Evolutionary conservation across 2,329 filamentous ascomycete species (phyloP), one percentile per base, ranked within the genome.

Genomic region (Epicoccum nigrum): DNA sequence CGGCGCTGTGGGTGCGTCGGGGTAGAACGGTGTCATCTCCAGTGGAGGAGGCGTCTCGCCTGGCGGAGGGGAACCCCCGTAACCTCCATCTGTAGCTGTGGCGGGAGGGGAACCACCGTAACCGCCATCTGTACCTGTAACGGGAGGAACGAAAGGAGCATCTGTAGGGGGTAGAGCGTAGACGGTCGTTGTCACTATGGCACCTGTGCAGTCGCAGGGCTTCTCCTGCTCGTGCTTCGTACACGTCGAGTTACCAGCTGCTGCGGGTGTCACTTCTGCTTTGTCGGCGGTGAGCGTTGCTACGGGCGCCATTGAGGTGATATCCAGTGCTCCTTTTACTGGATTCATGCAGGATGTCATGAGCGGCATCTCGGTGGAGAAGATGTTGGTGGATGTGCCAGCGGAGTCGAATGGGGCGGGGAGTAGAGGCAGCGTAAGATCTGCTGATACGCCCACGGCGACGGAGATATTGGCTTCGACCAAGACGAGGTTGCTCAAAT

Each of bases 381-480:
- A 70, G 19, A 70, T 50, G 11, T 60, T 60, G 4, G 50, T 55
- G 2, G 51, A 35, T 7, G 49, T 56, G 2, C 38, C 44, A 20
- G 64, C 52, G 3, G 52, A 46, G 15, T 57, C 49, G 21, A 64
- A 48, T 0, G 54, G 54, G 5, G 51, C 43, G 12, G 64, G 64
- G 2, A 69, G 54, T 4, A 58, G 8, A 2, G 64, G 66, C 19
- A 69, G 40, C 0, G 46, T 45, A 38, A 70, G 52, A 12, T 59
- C 49, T 9, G 65, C 52, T 13, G 44, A 55, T 1, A 65, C 58
- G 19, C 63, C 62, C 7, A 64, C 45, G 5, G 55, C 38, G 31
- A 69, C 41, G 13, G 60, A 62, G 7, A 69, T 48, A 23, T 65
- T 66, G 7, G 66, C 58, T 54, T 66, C 59, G 17, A 67, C 56